phyloP scores from a whole-genome alignment of 1,139 yeast species.

The Taphrina confusa region DNA sequence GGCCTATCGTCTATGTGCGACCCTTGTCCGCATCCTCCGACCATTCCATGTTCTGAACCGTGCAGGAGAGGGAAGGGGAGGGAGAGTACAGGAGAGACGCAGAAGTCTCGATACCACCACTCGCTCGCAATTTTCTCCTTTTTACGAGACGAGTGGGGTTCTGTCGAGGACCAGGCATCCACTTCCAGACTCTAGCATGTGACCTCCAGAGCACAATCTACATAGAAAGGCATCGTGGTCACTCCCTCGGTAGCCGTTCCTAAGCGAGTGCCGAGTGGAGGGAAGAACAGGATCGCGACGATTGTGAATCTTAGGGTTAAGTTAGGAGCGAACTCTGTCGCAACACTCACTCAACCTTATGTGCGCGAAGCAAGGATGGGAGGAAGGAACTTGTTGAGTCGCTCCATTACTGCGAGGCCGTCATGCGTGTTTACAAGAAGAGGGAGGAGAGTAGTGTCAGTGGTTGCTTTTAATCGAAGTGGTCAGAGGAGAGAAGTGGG shows the following conservation, averaged over 20 bases:
- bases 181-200: neutral
- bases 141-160: neutral
- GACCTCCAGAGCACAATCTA: neutral
- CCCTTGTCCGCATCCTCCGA: neutral
- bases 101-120: constrained; percentile 6
- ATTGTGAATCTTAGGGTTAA: constrained; percentile 18
- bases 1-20: constrained; percentile 20
- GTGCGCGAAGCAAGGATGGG: constrained; percentile 20
- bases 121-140: neutral
- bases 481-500: too few species aligned
- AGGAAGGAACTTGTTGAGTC: constrained; percentile 3
- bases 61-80: neutral
- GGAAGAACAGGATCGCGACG: constrained; percentile 6
- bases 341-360: neutral
- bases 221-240: neutral
- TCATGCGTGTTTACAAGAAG: constrained; percentile 20
- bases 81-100: neutral
- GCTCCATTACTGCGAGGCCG: constrained; percentile 21
- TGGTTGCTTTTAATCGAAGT: too few species aligned
- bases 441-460: too few species aligned
- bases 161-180: constrained; percentile 6
- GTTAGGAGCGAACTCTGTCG: constrained; percentile 14
- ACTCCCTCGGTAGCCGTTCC: too few species aligned
- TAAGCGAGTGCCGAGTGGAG: too few species aligned
- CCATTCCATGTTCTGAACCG: neutral